These are phyloP conservation scores for Russula lepida DNA, from an alignment of 768 basidiomycete species.

Conservation along the genomic window DNA sequence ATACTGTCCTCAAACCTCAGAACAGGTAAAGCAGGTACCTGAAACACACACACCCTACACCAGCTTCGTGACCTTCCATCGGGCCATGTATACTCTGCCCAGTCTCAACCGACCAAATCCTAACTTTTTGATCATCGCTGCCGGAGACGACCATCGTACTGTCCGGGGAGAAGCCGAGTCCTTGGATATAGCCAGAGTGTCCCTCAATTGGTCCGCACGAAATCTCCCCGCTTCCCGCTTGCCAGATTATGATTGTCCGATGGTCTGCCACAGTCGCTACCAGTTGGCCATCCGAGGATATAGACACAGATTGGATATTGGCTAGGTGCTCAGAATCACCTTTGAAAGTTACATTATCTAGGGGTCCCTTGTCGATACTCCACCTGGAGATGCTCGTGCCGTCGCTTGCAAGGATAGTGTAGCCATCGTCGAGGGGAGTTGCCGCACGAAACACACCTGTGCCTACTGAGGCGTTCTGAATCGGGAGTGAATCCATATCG, in stretches of 20 bases:
- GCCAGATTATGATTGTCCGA: conserved; percentile 12
- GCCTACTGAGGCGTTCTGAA: not conserved
- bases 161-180: conserved; percentile 17
- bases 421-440: not conserved
- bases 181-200: conserved; percentile 7
- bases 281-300: conserved; percentile 11
- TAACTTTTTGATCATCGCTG: conserved; percentile 12
- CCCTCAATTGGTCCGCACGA: conserved; percentile 16
- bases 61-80: conserved; percentile 4
- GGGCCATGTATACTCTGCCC: conserved; percentile 10
- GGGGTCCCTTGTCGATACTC: not conserved
- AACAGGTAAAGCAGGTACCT: not conserved
- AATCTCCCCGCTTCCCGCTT: conserved; percentile 9
- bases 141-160: conserved; percentile 16
- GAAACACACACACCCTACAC: conserved; percentile 11
- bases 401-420: conserved; percentile 1
- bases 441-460: conserved; percentile 5
- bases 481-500: conserved; percentile 12
- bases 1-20: not conserved
- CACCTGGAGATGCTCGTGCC: not conserved
- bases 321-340: not conserved
- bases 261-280: conserved; percentile 8
- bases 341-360: not conserved
- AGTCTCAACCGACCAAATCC: conserved; percentile 12
- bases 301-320: conserved; percentile 8